These are phyloP conservation scores for Datisca glomerata DNA, from an alignment of 306 rosid genomes.

Conservation along the genomic window DNA sequence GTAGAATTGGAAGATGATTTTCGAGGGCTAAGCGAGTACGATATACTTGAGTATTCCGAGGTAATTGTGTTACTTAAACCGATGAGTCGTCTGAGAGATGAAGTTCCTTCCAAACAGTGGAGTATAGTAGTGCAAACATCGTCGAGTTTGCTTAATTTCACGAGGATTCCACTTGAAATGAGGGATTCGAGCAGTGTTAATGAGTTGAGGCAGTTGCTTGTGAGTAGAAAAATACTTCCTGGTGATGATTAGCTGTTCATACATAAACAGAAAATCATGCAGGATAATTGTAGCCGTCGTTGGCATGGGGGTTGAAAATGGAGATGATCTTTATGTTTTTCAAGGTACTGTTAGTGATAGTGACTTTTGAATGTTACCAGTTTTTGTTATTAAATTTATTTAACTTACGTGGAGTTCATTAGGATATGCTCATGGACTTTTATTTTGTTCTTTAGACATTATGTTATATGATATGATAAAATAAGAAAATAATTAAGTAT, in stretches of 20 bases:
- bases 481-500: too few relatives aligned
- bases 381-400: too few relatives aligned
- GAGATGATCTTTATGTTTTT: conserved; percentile 63
- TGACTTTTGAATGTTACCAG: too few relatives aligned
- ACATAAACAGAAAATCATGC: conserved; percentile 87
- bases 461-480: too few relatives aligned
- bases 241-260: conserved; percentile 66
- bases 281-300: conserved; percentile 50
- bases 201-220: conserved; percentile 47
- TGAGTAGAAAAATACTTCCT: conserved; percentile 46
- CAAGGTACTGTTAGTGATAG: conserved; percentile 46
- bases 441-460: too few relatives aligned
- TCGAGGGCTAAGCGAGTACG: conserved; percentile 45
- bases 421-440: too few relatives aligned
- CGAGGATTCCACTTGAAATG: conserved; percentile 71
- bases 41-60: conserved; percentile 47
- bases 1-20: conserved; percentile 49
- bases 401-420: too few relatives aligned
- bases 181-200: conserved; percentile 41
- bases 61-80: conserved; percentile 42
- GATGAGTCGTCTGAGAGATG: conserved; percentile 30
- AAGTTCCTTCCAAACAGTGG: conserved; percentile 32
- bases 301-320: conserved; percentile 90
- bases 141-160: conserved; percentile 58
- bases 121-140: conserved; percentile 60